phyloP scores from a whole-genome alignment of 345 rosid genomes.

The Euclidium syriacum region DNA sequence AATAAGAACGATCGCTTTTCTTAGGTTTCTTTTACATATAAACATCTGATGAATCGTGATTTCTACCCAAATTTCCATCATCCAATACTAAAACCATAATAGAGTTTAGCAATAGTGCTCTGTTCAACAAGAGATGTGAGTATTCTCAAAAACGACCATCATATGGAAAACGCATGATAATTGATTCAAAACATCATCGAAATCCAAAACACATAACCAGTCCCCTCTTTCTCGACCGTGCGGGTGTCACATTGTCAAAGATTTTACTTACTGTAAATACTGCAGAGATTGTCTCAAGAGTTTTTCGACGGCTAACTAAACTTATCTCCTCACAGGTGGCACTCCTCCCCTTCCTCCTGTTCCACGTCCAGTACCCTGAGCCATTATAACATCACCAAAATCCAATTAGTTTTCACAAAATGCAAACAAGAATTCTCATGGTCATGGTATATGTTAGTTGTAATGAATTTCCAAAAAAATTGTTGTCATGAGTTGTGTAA shows the following conservation, averaged over 20 bases:
- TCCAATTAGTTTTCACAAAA: not conserved
- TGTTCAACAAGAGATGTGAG: not conserved
- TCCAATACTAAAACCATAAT: not conserved
- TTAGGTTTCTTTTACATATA: not conserved
- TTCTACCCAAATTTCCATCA: not conserved
- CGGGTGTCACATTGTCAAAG: not conserved
- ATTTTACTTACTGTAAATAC: not conserved
- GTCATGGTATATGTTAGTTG: not conserved
- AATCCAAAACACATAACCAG: not conserved
- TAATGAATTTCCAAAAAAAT: not conserved
- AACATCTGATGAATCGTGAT: not conserved
- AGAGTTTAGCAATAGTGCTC: not conserved
- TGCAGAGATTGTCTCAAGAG: not conserved
- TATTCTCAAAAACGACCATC: not conserved
- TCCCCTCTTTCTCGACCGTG: not conserved
- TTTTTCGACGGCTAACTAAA: not conserved
- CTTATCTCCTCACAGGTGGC: conserved; percentile 73
- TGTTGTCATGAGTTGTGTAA: not conserved
- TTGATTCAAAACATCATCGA: conserved; percentile 5
- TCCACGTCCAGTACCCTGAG: conserved; percentile 82
- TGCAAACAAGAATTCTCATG: not conserved
- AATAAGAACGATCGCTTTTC: not conserved
- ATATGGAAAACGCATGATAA: not conserved
- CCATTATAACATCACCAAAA: conserved; percentile 16
- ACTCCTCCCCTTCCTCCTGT: conserved; percentile 69